Conservation (phyloP, 495 filamentous ascomycete genomes). For the Viridothelium virens region DNA sequence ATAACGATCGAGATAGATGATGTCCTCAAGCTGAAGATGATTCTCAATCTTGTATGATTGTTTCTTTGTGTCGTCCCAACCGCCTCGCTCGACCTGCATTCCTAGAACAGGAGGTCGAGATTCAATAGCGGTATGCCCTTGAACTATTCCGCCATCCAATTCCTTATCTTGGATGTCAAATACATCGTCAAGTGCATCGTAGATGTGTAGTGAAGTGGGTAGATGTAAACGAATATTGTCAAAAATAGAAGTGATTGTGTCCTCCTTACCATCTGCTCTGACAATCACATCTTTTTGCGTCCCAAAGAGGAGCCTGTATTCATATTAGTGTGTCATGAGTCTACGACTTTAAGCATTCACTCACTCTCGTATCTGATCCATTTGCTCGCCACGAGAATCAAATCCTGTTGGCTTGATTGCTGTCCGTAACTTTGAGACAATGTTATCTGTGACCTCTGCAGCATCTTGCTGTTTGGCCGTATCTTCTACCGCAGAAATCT, state of each 20-base stretch:
- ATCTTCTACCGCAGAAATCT: constrained; percentile 22
- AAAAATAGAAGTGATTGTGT: not conserved
- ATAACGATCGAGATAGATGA: constrained; percentile 82
- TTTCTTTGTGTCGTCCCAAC: constrained; percentile 54
- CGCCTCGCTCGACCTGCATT: constrained; percentile 75
- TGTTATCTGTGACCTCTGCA: constrained; percentile 86
- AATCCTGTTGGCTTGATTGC: constrained; percentile 62
- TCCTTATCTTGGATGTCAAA: constrained; percentile 43
- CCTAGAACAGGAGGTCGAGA: constrained; percentile 76
- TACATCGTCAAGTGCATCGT: constrained; percentile 62
- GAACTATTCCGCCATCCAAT: not conserved
- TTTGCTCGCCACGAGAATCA: constrained; percentile 61
- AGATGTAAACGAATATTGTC: constrained; percentile 4
- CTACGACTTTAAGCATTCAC: not conserved
- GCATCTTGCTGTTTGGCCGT: constrained; percentile 76
- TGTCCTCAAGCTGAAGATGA: constrained; percentile 64
- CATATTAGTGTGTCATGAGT: not conserved
- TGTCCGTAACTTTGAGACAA: constrained; percentile 80
- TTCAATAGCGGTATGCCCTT: constrained; percentile 49
- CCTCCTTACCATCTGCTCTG: not conserved
- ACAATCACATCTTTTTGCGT: not conserved
- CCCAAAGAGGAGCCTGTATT: not conserved
- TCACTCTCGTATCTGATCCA: constrained; percentile 48
- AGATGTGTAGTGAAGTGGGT: constrained; percentile 50
- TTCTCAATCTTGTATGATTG: constrained; percentile 67